These are phyloP conservation scores for Fusarium sp. DNA, from an alignment of 2,329 filamentous ascomycete genomes.

Conservation along the genomic window DNA sequence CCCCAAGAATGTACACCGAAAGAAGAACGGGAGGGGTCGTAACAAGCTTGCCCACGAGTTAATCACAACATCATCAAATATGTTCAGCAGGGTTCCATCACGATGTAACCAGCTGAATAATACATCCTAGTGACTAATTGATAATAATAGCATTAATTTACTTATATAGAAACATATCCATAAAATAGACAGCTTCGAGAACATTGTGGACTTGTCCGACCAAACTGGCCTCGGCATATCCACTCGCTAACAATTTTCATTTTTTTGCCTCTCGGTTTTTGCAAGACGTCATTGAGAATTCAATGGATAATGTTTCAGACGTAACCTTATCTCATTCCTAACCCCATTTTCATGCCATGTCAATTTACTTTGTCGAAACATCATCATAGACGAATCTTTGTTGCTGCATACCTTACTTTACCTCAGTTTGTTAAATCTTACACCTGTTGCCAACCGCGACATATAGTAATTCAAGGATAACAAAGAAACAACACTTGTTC, in stretches of 20 bases:
- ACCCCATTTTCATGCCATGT: slow-evolving; percentile 1
- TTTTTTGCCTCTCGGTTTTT: not conserved
- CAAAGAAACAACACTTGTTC: not conserved
- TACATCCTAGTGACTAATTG: not conserved
- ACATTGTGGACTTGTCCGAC: slow-evolving; percentile 7
- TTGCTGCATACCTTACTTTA: not conserved
- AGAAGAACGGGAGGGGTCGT: too few relatives aligned
- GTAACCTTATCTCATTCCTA: slow-evolving; percentile 1
- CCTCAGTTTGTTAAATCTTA: not conserved
- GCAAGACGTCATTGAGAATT: slow-evolving; percentile 34
- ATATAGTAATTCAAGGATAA: not conserved
- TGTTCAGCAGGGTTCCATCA: not conserved
- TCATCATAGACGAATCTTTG: not conserved
- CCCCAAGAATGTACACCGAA: not conserved
- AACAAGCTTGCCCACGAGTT: not conserved
- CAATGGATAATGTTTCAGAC: not conserved
- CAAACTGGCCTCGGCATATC: slow-evolving; percentile 21
- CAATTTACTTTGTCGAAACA: not conserved
- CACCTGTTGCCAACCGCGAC: not conserved
- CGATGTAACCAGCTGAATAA: not conserved
- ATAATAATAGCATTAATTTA: not conserved
- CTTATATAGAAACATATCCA: not conserved
- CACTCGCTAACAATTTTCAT: slow-evolving; percentile 14
- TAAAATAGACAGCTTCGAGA: slow-evolving; percentile 5
- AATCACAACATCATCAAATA: not conserved